Conservation (phyloP, 345 rosid species). For the Mallotus nudiflorus region DNA sequence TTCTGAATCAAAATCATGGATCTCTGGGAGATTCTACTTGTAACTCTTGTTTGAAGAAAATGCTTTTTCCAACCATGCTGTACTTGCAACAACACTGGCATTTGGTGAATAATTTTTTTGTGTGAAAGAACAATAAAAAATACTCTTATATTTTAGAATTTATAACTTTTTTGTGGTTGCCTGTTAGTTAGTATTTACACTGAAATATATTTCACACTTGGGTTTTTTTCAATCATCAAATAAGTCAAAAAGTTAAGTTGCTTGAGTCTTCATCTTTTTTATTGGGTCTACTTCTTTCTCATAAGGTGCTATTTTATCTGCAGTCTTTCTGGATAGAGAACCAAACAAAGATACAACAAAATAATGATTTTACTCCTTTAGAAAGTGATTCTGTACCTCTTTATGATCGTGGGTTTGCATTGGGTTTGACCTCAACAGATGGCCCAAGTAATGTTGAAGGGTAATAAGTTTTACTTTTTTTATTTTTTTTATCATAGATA, state of each 20-base stretch:
- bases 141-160: no score
- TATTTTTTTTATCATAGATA: not conserved
- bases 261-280: not conserved
- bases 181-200: not conserved
- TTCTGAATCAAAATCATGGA: not conserved
- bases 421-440: slow-evolving; percentile 75
- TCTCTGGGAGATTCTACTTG: no score
- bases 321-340: slow-evolving; percentile 90
- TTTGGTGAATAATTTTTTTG: no score
- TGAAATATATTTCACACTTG: not conserved
- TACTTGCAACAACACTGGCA: slow-evolving; percentile 7
- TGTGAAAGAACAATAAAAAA: no score
- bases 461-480: slow-evolving; percentile 47
- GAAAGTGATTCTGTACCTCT: slow-evolving; percentile 65
- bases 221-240: not conserved
- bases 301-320: slow-evolving; percentile 31
- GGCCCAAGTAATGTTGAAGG: slow-evolving; percentile 64
- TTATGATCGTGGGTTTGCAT: slow-evolving; percentile 82
- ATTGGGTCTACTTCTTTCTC: not conserved
- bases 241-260: not conserved
- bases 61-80: not conserved
- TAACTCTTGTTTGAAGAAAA: not conserved
- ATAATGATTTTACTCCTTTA: slow-evolving; percentile 36
- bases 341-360: slow-evolving; percentile 42
- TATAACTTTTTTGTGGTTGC: no score